These are phyloP conservation scores for Skeletonema costatum DNA, from an alignment of 108 stramenopile genomes.

Conservation along the genomic window DNA sequence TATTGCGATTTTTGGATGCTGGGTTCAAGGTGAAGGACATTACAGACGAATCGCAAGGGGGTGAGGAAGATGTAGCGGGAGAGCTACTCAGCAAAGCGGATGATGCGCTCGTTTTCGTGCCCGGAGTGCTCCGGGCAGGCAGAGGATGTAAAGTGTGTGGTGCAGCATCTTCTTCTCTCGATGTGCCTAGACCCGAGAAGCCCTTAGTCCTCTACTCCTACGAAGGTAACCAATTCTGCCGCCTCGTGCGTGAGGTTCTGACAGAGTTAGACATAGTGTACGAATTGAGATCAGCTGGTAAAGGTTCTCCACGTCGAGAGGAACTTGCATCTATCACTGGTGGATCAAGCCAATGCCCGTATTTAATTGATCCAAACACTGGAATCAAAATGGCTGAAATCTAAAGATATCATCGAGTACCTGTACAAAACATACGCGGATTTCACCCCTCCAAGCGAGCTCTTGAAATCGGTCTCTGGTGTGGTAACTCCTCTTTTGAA, in stretches of 20 bases:
- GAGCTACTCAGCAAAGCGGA: background rate
- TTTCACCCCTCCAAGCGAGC: slow-evolving; percentile 70
- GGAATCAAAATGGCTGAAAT: slow-evolving; percentile 78
- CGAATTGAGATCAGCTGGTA: slow-evolving; percentile 73
- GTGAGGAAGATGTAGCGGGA: background rate
- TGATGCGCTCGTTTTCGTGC: background rate
- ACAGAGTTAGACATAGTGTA: slow-evolving; percentile 87
- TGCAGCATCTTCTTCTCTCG: slow-evolving; percentile 23
- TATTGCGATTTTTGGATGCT: slow-evolving; percentile 23
- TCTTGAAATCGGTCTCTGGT: slow-evolving; percentile 54
- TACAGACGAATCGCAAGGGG: background rate
- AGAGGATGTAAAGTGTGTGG: slow-evolving; percentile 26
- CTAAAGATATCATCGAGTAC: slow-evolving; percentile 82
- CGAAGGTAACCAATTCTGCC: slow-evolving; percentile 88
- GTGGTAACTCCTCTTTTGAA: slow-evolving; percentile 47
- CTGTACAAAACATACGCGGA: slow-evolving; percentile 77
- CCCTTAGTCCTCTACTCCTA: slow-evolving; percentile 62
- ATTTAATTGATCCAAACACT: slow-evolving; percentile 89
- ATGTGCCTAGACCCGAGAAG: slow-evolving; percentile 22
- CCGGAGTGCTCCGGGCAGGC: slow-evolving; percentile 32
- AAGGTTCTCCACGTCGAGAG: slow-evolving; percentile 74
- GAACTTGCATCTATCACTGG: slow-evolving; percentile 68
- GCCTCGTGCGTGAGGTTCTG: slow-evolving; percentile 87
- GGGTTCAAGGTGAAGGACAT: slow-evolving; percentile 9
- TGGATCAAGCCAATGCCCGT: slow-evolving; percentile 86